Conservation (phyloP, 345 rosid species). For the Excoecaria agallocha region DNA sequence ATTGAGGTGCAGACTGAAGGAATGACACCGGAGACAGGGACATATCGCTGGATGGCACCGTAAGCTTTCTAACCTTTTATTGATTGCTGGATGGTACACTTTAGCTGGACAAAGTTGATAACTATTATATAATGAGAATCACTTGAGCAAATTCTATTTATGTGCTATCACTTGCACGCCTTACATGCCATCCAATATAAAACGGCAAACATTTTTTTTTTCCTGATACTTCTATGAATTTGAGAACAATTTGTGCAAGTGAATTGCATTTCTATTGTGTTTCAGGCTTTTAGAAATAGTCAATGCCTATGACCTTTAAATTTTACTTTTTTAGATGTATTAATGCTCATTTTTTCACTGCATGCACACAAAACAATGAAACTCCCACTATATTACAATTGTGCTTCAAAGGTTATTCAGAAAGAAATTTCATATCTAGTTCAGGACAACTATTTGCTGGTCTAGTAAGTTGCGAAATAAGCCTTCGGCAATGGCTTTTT, state of each 20-base stretch:
- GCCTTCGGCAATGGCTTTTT: too few relatives aligned
- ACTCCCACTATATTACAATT: not conserved
- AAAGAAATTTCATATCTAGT: too few relatives aligned
- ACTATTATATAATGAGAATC: not conserved
- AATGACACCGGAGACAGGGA: constrained; percentile 36
- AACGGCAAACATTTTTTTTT: too few relatives aligned
- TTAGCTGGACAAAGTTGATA: not conserved
- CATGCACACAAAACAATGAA: not conserved
- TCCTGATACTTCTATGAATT: too few relatives aligned
- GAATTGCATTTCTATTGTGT: not conserved
- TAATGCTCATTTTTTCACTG: not conserved
- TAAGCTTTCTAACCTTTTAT: constrained; percentile 4
- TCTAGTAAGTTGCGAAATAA: too few relatives aligned
- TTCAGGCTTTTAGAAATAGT: not conserved
- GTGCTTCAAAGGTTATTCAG: too few relatives aligned
- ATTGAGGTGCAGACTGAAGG: constrained; percentile 38
- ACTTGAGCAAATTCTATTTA: not conserved
- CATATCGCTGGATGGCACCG: constrained; percentile 37
- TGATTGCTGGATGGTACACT: too few relatives aligned
- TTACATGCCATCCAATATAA: too few relatives aligned
- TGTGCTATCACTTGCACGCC: not conserved
- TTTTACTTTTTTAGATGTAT: not conserved
- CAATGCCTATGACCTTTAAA: not conserved
- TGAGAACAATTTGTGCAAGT: too few relatives aligned
- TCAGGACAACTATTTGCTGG: not conserved